These are phyloP conservation scores for Aspergillus egyptiacus DNA, from an alignment of 495 filamentous ascomycete species.

Conservation along the genomic window DNA sequence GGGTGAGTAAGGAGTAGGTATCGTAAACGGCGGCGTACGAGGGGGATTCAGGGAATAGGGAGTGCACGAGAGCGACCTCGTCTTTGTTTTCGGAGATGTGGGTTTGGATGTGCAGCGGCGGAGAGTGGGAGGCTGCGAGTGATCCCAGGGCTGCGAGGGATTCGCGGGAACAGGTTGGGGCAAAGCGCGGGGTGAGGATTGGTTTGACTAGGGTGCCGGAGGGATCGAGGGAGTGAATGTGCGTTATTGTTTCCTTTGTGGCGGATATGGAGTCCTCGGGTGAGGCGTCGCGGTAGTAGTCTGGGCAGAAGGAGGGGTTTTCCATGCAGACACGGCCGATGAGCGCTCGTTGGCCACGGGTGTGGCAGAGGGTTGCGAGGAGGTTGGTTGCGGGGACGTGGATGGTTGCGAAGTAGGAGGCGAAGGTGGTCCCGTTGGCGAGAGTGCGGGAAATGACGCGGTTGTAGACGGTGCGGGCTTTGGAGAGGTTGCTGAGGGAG, in stretches of 20 bases:
- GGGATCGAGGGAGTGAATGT: slow-evolving; percentile 65
- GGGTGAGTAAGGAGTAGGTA: slow-evolving; percentile 56
- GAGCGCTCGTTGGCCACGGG: slow-evolving; percentile 77
- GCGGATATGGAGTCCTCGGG: slow-evolving; percentile 49
- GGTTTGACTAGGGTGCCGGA: slow-evolving; percentile 55
- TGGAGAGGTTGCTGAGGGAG: slow-evolving; percentile 46
- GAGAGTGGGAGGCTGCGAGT: slow-evolving; percentile 51
- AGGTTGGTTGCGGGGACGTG: slow-evolving; percentile 79
- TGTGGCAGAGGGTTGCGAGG: slow-evolving; percentile 72
- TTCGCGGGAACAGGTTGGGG: slow-evolving; percentile 60
- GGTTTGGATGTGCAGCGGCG: slow-evolving; percentile 70
- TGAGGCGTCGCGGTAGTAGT: slow-evolving; percentile 67
- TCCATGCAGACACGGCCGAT: slow-evolving; percentile 94
- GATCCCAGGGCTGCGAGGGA: slow-evolving; percentile 57
- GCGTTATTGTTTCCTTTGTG: slow-evolving; percentile 56
- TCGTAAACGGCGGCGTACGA: slow-evolving; percentile 82
- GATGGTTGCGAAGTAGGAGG: slow-evolving; percentile 87
- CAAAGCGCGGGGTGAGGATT: slow-evolving; percentile 89
- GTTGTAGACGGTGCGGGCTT: slow-evolving; percentile 58
- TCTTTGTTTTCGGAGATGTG: slow-evolving; percentile 81
- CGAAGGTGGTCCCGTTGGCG: slow-evolving; percentile 82
- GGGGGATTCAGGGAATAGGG: slow-evolving; percentile 59
- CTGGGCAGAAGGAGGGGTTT: slow-evolving; percentile 52
- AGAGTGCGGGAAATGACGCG: slow-evolving; percentile 73
- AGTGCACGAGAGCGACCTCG: slow-evolving; percentile 63